phyloP scores from a whole-genome alignment of 805 yeast genomes.

The Candida sonorensis region DNA sequence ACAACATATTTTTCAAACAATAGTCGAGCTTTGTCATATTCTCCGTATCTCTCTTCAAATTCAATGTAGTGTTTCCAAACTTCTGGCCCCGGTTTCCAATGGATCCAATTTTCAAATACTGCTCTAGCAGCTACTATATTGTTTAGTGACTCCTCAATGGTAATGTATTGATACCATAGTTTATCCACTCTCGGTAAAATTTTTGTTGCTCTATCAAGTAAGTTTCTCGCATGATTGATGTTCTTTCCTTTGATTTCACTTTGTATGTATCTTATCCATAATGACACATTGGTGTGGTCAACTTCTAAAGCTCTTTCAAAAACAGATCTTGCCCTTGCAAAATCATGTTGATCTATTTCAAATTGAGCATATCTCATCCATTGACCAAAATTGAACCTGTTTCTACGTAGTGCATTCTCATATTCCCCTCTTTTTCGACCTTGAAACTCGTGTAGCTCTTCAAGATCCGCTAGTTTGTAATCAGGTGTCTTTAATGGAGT shows the following conservation, averaged over 20 bases:
- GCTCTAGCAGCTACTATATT: slow-evolving; percentile 54
- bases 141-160: slow-evolving; percentile 73
- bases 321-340: slow-evolving; percentile 73
- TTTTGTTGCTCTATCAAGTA: slow-evolving; percentile 71
- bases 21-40: slow-evolving; percentile 45
- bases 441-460: slow-evolving; percentile 73
- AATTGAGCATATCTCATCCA: slow-evolving; percentile 91
- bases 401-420: slow-evolving; percentile 82
- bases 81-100: slow-evolving; percentile 57
- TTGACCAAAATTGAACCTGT: slow-evolving; percentile 73
- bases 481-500: slow-evolving; percentile 33
- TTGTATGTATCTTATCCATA: slow-evolving; percentile 83
- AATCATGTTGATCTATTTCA: slow-evolving; percentile 77
- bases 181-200: slow-evolving; percentile 75
- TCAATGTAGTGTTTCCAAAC: slow-evolving; percentile 75
- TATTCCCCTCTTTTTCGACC: slow-evolving; percentile 71
- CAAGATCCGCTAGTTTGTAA: slow-evolving; percentile 60
- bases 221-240: slow-evolving; percentile 82
- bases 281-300: slow-evolving; percentile 65
- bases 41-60: slow-evolving; percentile 60
- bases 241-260: slow-evolving; percentile 65
- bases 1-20: slow-evolving; percentile 53
- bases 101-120: slow-evolving; percentile 74
- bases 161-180: slow-evolving; percentile 78
- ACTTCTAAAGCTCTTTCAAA: slow-evolving; percentile 83